Percentiles rank a stretch among this genome's conserved stretches.
Conservation (phyloP, 345 rosid genomes). For the Eucalyptus microcorys region DNA sequence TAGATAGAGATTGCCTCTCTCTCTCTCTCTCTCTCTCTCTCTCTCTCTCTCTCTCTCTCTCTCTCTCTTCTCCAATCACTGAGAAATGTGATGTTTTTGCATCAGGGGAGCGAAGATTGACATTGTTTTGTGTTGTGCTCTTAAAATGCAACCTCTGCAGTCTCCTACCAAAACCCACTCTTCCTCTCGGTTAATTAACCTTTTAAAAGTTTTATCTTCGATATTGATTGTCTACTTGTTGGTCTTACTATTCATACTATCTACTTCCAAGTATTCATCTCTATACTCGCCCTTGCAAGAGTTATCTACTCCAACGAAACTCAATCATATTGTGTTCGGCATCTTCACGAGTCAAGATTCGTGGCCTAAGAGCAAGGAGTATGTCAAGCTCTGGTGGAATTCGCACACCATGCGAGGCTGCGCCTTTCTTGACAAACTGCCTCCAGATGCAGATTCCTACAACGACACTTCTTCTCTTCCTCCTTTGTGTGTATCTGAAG, state of each 20-base stretch:
- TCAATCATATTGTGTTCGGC: constrained; percentile 61
- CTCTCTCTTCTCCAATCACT: too few species aligned
- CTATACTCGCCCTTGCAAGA: constrained; percentile 5
- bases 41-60: not conserved
- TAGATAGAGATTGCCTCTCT: not conserved
- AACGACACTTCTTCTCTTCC: constrained; percentile 25
- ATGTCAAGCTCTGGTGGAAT: constrained; percentile 73
- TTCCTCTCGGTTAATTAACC: constrained; percentile 17
- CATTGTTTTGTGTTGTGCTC: not conserved
- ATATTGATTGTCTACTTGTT: constrained; percentile 30
- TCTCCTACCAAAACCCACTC: constrained; percentile 13
- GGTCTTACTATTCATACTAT: constrained; percentile 23
- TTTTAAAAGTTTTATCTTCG: constrained; percentile 22
- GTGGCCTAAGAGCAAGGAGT: constrained; percentile 49
- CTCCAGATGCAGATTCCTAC: not conserved
- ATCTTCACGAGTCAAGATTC: constrained; percentile 41
- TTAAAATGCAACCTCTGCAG: constrained; percentile 23
- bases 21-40: not conserved
- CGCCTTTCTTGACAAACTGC: constrained; percentile 47
- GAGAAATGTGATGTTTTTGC: not conserved
- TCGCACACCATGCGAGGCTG: constrained; percentile 53
- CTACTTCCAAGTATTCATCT: constrained; percentile 10
- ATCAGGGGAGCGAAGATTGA: not conserved
- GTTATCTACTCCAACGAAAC: constrained; percentile 11
- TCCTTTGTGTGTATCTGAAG: constrained; percentile 54